Percentiles rank a stretch among this genome's conserved stretches.
Conservation (phyloP, 805 yeast genomes). For the Nematodospora valgi region DNA sequence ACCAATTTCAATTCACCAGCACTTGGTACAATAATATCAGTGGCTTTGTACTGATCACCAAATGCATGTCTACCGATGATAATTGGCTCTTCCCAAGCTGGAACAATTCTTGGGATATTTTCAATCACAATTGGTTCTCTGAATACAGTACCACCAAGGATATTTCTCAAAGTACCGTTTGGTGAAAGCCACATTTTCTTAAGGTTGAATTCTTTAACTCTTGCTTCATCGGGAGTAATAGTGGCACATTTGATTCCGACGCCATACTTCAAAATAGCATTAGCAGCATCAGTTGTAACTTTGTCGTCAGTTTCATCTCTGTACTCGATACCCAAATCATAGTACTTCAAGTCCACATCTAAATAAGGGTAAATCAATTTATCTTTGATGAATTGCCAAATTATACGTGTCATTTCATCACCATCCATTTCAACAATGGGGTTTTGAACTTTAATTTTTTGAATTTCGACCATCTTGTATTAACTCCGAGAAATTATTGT, state of each 20-base stretch:
- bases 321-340: slow-evolving; percentile 82
- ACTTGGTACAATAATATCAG: slow-evolving; percentile 74
- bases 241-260: slow-evolving; percentile 98
- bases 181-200: slow-evolving; percentile 98
- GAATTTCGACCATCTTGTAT: too few relatives aligned
- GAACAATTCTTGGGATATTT: slow-evolving; percentile 80
- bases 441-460: slow-evolving; percentile 72
- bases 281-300: slow-evolving; percentile 86
- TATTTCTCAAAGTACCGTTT: slow-evolving; percentile 94
- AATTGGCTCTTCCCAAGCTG: slow-evolving; percentile 93
- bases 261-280: slow-evolving; percentile 81
- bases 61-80: slow-evolving; percentile 96
- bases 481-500: too few relatives aligned
- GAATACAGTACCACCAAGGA: slow-evolving; percentile 94
- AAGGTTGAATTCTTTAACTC: slow-evolving; percentile 85
- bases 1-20: slow-evolving; percentile 78
- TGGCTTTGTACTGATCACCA: slow-evolving; percentile 96
- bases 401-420: slow-evolving; percentile 95
- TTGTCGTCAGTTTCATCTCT: slow-evolving; percentile 86
- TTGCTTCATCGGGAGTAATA: slow-evolving; percentile 95
- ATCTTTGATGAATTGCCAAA: slow-evolving; percentile 89
- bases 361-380: slow-evolving; percentile 81
- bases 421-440: slow-evolving; percentile 98
- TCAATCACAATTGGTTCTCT: slow-evolving; percentile 94
- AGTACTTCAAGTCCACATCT: slow-evolving; percentile 85